Base-by-base conservation (phyloP, 768 basidiomycete species). In the Agrocybe chaxingu region DNA sequence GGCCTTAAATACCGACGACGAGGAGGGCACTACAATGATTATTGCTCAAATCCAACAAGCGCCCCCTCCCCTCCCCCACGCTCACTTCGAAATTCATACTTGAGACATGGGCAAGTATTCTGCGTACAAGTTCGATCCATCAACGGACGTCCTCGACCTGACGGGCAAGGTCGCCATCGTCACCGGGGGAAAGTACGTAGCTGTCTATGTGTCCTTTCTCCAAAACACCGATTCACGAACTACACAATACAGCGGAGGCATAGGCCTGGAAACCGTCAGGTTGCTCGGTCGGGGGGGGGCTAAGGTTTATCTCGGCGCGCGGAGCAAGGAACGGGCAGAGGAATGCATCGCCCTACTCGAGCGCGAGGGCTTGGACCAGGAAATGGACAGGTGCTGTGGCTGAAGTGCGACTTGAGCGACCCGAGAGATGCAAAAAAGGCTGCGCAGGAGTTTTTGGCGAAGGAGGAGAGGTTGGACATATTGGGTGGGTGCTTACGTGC, bases 141-240 rank as follows among this genome's bases (percentile, higher is more conserved):
- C 24, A 24, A 24, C 24, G 24, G 78, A 80, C 47, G 65, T 79
- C 11, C 66, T 70, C n/a, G 72, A 79, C 58, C 63, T 79, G 3
- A 66, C 60, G 0, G 77, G 74, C 13, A 76, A 73, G 51, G 73
- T 78, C 2, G 73, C 67, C 1, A 57, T 81, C 13, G 75, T 80
- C 30, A 78, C 76, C 0, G 80, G 80, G 8, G 78, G 77, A 47
- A 76, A 71, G 75, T 75, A 42, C 43, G 70, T 64, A 10, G 9
- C 19, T 24, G 19, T 13, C 1, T 31, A 19, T 38, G 7, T 31
- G 12, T 10, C 7, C 1, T 4, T 16, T 12, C 36, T 35, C 32
- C 6, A 12, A 8, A 10, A 11, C 8, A n/a, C 12, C n/a, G 11
- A 13, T n/a, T 8, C 3, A 44, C 16, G 3, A 8, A 13, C 9